Evolutionary conservation across 805 yeast genomes (phyloP), one percentile per base, ranked within the genome.

Genomic region (Naumovozyma baii): DNA sequence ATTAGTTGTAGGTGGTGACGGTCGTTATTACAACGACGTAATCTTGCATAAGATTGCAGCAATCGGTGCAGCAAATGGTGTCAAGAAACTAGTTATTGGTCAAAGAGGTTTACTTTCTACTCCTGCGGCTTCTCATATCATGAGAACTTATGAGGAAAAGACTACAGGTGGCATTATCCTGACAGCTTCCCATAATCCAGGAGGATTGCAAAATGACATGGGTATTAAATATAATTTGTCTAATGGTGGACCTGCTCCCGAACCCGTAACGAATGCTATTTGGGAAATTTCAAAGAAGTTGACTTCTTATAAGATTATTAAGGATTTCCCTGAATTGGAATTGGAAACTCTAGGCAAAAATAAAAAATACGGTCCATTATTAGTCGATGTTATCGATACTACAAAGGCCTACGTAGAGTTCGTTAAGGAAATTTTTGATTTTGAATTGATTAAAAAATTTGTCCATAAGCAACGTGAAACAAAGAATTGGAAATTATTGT

Each of bases 191-290:
- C 98, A 92, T 65, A 92, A 92, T 63, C 98, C 98, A 14, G 98
- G 98, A 60, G 97, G 97, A 4, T 95, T 95, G 41, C 64, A 73
- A 18, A 79, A 84, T 47, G 98, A 92, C 59, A 74, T 87, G 62
- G 98, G 98, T 42, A 92, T 92, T 69, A 92, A 92, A 68, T 92
- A 92, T 69, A 92, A 92, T 63, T 69, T 92, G 62, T 74, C 83
- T 45, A 90, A 92, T 59, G 98, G 98, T 50, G 98, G 96, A 2
- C 98, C 98, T 33, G 97, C 97, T 9, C 98, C 98, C 7, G 98
- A 92, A 62, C 66, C 82, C 13, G 94, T 92, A 44, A 92, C 98
- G 12, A 75, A 92, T 66, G 76, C 78, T 63, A 92, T 92, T 57
- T 92, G 67, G 68, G 88, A 78, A 44, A 72, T 68, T 25, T 76